Base-by-base conservation (phyloP, 345 rosid genomes). In the Brassica cretica region DNA sequence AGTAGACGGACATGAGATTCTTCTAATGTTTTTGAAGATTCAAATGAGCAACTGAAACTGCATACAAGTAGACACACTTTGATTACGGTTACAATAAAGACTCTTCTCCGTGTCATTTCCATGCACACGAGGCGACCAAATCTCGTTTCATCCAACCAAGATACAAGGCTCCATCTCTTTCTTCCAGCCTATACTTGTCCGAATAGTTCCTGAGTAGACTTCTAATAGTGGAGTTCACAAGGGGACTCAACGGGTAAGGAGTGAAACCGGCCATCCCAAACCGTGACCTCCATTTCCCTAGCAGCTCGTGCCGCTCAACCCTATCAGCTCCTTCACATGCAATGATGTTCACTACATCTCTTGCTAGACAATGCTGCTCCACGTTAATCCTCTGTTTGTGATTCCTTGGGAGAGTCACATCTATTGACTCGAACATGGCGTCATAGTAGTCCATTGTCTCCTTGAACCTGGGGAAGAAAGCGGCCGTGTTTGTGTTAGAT, bases 301-400 rank as follows among this genome's bases (percentile, higher is more conserved):
- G 81, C 15, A 93, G 91, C 78, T 93, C 98, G 11, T 88, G 98
- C 60, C 98, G 81, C 70, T 93, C 97, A 6, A 93, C 92, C 49
- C 98, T 84, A 72, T 93, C 98, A 8, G 81, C 79, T 69, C 96
- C 98, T 82, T 93, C 98, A 27, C 98, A 93, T 0, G 98, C 98
- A 5, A 93, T 84, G 60, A 93, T 90, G 84, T 93, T 93, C 37
- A 93, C 98, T 0, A 93, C 89, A 79, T 91, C 98, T 82, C 89
- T 87, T 6, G 97, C 98, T 64, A 93, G 86, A 87, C 98, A 93
- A 68, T 93, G 98, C 82, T 93, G 98, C 85, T 93, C 97, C 14
- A 93, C 91, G 27, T 91, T 87, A 74, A 93, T 91, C 82, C 98
- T 84, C 80, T 93, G 91, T 83, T 87, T 93, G 60, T 77, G 94